phyloP scores from a whole-genome alignment of 2,329 filamentous ascomycete species.

The Coniella lustricola region DNA sequence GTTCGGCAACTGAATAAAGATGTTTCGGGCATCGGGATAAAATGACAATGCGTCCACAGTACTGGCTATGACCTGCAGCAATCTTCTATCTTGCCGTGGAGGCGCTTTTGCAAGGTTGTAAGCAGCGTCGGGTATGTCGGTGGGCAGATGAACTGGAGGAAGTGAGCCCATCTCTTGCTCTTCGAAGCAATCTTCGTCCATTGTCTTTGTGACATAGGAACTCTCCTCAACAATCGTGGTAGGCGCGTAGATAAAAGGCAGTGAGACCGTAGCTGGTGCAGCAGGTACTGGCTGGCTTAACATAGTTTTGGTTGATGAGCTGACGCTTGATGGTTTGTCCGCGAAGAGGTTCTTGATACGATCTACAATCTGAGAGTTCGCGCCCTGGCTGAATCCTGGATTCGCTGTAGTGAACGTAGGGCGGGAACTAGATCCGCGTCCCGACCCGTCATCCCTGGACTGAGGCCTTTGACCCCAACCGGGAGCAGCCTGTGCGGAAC shows the following conservation, averaged over 20 bases:
- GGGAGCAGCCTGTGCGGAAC: constrained; percentile 23
- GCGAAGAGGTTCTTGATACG: constrained; percentile 54
- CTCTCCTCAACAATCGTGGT: constrained; percentile 26
- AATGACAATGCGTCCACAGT: constrained; percentile 38
- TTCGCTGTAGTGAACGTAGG: constrained; percentile 16
- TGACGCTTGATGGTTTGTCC: constrained; percentile 47
- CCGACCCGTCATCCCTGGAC: constrained; percentile 25
- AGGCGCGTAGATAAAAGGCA: constrained; percentile 37
- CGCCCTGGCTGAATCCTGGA: constrained; percentile 9
- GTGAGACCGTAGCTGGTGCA: constrained; percentile 61
- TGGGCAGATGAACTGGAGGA: constrained; percentile 63
- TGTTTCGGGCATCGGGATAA: constrained; percentile 27
- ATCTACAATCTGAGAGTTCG: constrained; percentile 40
- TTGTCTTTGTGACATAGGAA: constrained; percentile 54
- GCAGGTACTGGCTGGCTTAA: constrained; percentile 48
- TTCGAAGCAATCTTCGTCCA: constrained; percentile 74
- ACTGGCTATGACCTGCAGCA: constrained; percentile 39
- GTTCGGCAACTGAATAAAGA: constrained; percentile 36
- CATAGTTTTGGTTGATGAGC: constrained; percentile 60
- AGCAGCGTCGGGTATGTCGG: constrained; percentile 51
- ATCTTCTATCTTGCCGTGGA: constrained; percentile 47
- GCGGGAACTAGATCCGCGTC: constrained; percentile 23
- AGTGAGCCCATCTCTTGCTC: constrained; percentile 74
- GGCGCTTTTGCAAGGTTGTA: constrained; percentile 54
- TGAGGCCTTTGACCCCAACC: constrained; percentile 30